Base-by-base conservation (phyloP, 2,329 filamentous ascomycete genomes). In the Fusarium incarnatum region DNA sequence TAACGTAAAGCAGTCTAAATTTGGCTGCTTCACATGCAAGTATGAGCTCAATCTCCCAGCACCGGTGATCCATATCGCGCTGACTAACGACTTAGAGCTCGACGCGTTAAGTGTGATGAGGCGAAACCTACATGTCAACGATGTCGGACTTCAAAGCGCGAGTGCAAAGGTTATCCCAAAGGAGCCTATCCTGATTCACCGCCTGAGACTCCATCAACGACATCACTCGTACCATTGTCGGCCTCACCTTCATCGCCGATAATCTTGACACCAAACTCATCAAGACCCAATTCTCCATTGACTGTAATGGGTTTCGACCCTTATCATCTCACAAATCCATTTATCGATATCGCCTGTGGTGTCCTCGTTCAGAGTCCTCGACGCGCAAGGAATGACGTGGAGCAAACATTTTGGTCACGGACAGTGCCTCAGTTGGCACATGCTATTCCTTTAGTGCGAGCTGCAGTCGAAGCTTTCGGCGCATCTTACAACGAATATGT, bases 1-100 rank as follows among this genome's bases (percentile, higher is more conserved):
- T 5, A 73, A 73, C 27, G 71, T 73, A 3, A 73, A 55, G 18
- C 71, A 73, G 50, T 73, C 71, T 3, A 73, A 72, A n/a, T 63
- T 52, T 32, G 71, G 71, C 12, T 73, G 71, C 20, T 68, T 72
- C 20, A 73, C 71, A 6, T 73, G 71, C 71, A 73, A 73, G 71
- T 73, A 73, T n/a, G 57, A 27, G 5, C 13, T 30, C 12, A 8
- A 5, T 25, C 12, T 30, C 12, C 12, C 6, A 13, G 12, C 28
- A 30, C 28, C 28, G 6, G 5, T 30, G 6, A 30, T 30, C 13
- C 28, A 30, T 30, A 15, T 15, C 28, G 12, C 12, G 28, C 28
- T 30, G 7, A 30, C 12, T 7, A 40, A 6, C 6, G 9, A 41
- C 15, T 13, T 27, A 73, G 71, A 47, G 54, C 68, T 13, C 42